Evolutionary conservation across 2,329 filamentous ascomycete species (phyloP), one percentile per base, ranked within the genome.

Genomic region (Fusarium mexicanum): DNA sequence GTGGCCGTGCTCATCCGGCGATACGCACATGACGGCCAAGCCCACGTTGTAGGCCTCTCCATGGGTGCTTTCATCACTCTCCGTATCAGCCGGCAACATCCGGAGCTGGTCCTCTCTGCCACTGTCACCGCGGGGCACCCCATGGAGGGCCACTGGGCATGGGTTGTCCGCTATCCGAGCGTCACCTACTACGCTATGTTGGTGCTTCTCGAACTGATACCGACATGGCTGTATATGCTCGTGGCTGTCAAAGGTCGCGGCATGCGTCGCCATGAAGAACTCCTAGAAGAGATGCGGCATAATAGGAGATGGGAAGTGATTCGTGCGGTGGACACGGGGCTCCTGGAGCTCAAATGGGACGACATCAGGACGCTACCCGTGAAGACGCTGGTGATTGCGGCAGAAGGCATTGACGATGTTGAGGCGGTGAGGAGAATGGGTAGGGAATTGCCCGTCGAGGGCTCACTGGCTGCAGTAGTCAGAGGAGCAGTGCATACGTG

Each of bases 21-120:
- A 8, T 78, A 82, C 62, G 83, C 83, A 17, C 80, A 84, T 50
- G 74, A 78, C 59, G 77, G 80, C 11, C 72, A 72, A 6, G 84
- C 84, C 8, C 84, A 85, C 69, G 50, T 85, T 37, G 82, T 84
- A 38, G 84, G 84, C 7, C 50, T 85, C 29, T 86, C 83, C 5
- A 82, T 83, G 61, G 84, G 83, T 17, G 83, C 83, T 4, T 85
- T 80, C 62, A 66, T 84, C 76, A 63, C 73, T n/a, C 61, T 73
- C 65, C 77, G 79, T n/a, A 70, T 85, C 10, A 78, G 80, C 35
- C 75, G 74, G 41, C 74, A 79, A 24, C 75, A 83, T 59, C 82
- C 83, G 1, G 79, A 81, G 18, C 73, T 84, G 11, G 81, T 83
- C 20, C 60, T 71, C 33, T 81, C 80, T 54, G 78, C 81, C 24